phyloP scores from a whole-genome alignment of 441 rosid species.

The Melastoma candidum region DNA sequence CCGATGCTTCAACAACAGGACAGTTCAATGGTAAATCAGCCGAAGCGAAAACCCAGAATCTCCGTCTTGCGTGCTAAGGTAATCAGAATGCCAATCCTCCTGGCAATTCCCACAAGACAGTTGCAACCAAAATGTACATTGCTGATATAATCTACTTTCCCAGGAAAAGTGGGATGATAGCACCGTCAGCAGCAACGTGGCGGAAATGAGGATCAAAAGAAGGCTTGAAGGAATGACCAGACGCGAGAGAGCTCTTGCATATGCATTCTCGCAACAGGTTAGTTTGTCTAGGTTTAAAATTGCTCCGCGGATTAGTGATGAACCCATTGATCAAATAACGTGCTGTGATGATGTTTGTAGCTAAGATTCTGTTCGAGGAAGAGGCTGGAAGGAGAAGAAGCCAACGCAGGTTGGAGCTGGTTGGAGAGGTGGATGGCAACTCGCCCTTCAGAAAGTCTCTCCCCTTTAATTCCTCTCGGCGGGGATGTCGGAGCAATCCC shows the following conservation, averaged over 20 bases:
- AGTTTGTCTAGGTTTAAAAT: neutral
- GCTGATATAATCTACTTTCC: conserved; percentile 3
- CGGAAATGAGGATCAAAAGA: conserved; percentile 55
- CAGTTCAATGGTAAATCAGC: too few relatives aligned
- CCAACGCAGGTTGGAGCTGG: conserved; percentile 72
- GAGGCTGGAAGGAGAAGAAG: conserved; percentile 34
- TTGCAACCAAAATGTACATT: neutral
- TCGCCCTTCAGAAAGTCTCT: conserved; percentile 39
- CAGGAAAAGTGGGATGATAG: conserved; percentile 95
- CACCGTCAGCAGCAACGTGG: conserved; percentile 66
- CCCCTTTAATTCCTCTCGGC: conserved; percentile 18
- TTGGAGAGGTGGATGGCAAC: conserved; percentile 94
- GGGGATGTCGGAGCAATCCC: conserved; percentile 22
- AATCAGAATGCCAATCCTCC: too few relatives aligned
- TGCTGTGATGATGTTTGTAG: conserved; percentile 16
- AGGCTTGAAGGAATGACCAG: conserved; percentile 63
- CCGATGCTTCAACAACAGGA: neutral
- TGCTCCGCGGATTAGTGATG: neutral
- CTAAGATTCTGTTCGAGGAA: conserved; percentile 63
- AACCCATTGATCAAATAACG: neutral
- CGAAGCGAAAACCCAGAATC: too few relatives aligned
- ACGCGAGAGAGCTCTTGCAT: conserved; percentile 80
- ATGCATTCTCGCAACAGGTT: conserved; percentile 93
- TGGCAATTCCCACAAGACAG: neutral
- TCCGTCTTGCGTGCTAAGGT: too few relatives aligned